Percentiles rank a stretch among this genome's conserved stretches.
These are phyloP conservation scores for Linnemannia schmuckeri DNA, from an alignment of 192 early-diverging fungal genomes.

Conservation along the genomic window DNA sequence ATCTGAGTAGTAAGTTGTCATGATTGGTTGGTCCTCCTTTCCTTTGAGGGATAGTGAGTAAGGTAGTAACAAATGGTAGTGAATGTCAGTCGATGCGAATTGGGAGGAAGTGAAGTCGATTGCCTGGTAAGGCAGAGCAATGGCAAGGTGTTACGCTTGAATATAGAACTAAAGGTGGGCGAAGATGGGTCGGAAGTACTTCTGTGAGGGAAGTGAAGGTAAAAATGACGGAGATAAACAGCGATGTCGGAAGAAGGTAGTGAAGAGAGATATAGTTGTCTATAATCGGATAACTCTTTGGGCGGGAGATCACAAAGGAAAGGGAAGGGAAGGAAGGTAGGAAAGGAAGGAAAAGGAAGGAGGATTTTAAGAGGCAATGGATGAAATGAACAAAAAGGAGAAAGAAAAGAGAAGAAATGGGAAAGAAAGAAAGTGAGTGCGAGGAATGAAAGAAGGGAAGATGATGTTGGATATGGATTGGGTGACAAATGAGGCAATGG, in stretches of 20 bases:
- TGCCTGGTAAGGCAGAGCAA: neutral
- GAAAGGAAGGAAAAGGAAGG: neutral
- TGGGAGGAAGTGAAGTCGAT: neutral
- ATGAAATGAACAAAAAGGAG: neutral
- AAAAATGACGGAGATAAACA: neutral
- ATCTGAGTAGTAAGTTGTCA: neutral
- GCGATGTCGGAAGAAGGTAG: neutral
- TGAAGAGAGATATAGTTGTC: neutral
- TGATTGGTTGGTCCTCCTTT: neutral
- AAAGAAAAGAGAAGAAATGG: neutral
- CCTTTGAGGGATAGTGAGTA: neutral
- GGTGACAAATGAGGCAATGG: neutral
- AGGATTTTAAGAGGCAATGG: neutral
- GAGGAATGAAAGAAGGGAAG: neutral
- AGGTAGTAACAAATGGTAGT: neutral
- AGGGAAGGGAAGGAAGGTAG: neutral
- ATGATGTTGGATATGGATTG: neutral
- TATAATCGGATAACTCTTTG: neutral
- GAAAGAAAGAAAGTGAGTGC: conserved; percentile 1
- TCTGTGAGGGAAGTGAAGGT: neutral
- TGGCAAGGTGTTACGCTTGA: neutral
- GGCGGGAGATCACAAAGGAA: neutral
- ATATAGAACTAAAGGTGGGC: neutral
- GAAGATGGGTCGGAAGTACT: too few relatives aligned
- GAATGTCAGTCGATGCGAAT: neutral